A percentile compares a stretch with the other conserved stretches of the same genome.
Conservation (phyloP, 2,329 filamentous ascomycete genomes). For the Fonsecaea pedrosoi region DNA sequence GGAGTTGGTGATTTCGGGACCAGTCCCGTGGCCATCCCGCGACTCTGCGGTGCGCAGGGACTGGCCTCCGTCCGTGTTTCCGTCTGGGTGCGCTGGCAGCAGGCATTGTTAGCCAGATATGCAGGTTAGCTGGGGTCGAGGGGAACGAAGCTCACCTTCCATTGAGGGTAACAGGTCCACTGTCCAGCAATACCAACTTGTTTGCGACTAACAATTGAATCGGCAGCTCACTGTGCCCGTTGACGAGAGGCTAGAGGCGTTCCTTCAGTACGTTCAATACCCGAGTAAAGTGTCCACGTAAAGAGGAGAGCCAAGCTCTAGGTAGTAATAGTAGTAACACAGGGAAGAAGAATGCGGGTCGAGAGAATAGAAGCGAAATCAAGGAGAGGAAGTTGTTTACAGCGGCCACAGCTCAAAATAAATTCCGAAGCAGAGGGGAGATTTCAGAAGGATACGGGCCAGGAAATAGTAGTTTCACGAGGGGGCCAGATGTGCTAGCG, state of each 20-base stretch:
- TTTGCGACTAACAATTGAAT: no score
- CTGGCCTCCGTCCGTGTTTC: constrained; percentile 16
- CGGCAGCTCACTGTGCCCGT: background rate
- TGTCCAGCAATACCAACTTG: background rate
- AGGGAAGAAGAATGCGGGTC: background rate
- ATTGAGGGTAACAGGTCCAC: background rate
- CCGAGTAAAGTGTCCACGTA: background rate
- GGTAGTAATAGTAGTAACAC: background rate
- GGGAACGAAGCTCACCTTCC: constrained; percentile 7
- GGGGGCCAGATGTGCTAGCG: background rate
- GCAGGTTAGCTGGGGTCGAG: background rate
- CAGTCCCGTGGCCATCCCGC: constrained; percentile 37
- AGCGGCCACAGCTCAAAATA: constrained; percentile 2
- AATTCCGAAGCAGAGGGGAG: background rate
- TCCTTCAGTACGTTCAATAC: background rate
- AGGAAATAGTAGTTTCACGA: background rate
- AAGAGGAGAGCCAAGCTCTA: background rate
- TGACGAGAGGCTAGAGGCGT: background rate
- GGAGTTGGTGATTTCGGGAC: constrained; percentile 39
- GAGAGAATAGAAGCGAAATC: background rate
- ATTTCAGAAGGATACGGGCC: constrained; percentile 7
- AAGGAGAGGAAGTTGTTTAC: background rate
- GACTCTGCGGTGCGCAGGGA: constrained; percentile 27
- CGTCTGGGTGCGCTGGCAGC: constrained; percentile 25
- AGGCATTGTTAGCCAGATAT: background rate